Percentiles rank a stretch among this genome's conserved stretches.
These are phyloP conservation scores for Trichoderma sp. DNA, from an alignment of 2,329 filamentous ascomycete species.

Conservation along the genomic window DNA sequence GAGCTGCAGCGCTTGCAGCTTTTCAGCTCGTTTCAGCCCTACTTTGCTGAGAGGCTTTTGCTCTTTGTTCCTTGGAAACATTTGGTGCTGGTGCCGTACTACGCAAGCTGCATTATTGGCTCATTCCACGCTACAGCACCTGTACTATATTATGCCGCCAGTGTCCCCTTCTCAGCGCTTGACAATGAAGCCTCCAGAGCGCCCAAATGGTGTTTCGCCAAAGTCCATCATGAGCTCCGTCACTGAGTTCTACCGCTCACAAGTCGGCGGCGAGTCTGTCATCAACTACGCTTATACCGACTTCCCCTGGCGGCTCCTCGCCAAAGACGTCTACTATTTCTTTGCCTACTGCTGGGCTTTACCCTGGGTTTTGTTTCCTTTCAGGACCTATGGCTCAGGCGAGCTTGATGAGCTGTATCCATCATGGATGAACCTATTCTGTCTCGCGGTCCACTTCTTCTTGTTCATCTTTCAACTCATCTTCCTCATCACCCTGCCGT, in stretches of 20 bases:
- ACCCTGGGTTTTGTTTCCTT: constrained; percentile 59
- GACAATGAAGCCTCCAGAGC: neutral
- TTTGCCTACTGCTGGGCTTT: constrained; percentile 54
- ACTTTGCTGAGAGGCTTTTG: neutral
- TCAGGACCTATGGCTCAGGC: constrained; percentile 50
- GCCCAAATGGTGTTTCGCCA: neutral
- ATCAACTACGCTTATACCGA: constrained; percentile 62
- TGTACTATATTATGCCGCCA: neutral
- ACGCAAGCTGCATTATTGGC: neutral
- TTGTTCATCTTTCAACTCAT: constrained; percentile 56
- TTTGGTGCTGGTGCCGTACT: neutral
- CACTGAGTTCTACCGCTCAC: constrained; percentile 56
- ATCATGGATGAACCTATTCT: constrained; percentile 54
- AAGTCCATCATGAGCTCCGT: constrained; percentile 28
- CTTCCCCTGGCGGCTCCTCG: constrained; percentile 48
- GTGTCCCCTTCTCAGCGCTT: neutral
- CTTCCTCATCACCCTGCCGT: constrained; percentile 58
- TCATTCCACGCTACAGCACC: neutral
- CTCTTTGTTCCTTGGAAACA: neutral
- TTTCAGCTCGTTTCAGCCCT: constrained; percentile 10
- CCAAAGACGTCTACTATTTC: constrained; percentile 54
- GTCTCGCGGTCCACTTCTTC: constrained; percentile 55
- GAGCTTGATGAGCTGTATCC: constrained; percentile 63
- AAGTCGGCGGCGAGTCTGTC: constrained; percentile 54
- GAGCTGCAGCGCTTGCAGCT: neutral